Percentiles rank a stretch among this genome's conserved stretches.
phyloP scores from a whole-genome alignment of 2,329 filamentous ascomycete genomes.

The Epichloe gansuensis region DNA sequence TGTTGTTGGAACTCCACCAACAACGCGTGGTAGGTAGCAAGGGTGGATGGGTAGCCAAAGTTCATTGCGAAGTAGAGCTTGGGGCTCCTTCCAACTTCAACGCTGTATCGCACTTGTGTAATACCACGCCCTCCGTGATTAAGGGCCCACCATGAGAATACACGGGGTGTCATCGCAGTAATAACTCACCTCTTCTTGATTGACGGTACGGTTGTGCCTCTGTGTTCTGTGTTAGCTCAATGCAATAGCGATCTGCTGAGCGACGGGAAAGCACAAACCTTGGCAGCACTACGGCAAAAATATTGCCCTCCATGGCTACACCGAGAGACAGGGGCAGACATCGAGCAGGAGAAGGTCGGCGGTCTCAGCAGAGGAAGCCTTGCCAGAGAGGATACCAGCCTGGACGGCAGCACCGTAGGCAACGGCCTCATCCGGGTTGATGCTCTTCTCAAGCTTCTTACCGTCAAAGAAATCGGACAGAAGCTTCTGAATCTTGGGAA shows the following conservation, averaged over 20 bases:
- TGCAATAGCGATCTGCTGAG: too few species aligned
- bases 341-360: conserved; percentile 90
- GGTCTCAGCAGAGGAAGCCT: conserved; percentile 91
- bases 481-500: conserved; percentile 97
- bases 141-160: neutral
- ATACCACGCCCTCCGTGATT: too few species aligned
- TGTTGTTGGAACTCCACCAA: too few species aligned
- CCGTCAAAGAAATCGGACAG: conserved; percentile 98
- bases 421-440: conserved; percentile 99
- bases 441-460: conserved; percentile 99
- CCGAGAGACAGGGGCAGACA: conserved; percentile 89
- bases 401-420: conserved; percentile 98
- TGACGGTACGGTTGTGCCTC: conserved; percentile 38
- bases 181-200: conserved; percentile 55
- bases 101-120: too few species aligned
- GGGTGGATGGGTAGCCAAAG: neutral
- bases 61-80: neutral
- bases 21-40: too few species aligned
- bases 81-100: neutral
- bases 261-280: conserved; percentile 23
- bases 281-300: conserved; percentile 87
- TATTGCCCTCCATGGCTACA: conserved; percentile 99
- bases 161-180: neutral
- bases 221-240: too few species aligned
- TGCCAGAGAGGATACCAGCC: conserved; percentile 96